Base-by-base conservation (phyloP, 2,329 filamentous ascomycete species). In the Esteya vermicola region DNA sequence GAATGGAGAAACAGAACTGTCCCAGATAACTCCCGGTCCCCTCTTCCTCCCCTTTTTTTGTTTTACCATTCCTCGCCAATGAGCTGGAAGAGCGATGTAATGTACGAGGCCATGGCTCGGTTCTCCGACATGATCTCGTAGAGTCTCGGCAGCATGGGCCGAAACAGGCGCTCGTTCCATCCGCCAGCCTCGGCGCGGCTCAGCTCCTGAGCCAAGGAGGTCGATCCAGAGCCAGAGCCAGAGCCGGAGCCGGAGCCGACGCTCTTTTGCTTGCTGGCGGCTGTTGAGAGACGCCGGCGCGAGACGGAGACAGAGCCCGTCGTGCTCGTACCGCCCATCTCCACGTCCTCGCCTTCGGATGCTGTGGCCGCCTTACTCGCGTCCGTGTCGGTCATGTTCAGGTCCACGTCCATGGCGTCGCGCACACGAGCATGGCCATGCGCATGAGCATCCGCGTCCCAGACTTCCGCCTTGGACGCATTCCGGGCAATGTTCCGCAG, bases 401-500 rank as follows among this genome's bases (percentile, higher is more conserved):
- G n/a, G n/a, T n/a, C n/a, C n/a, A n/a, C n/a, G n/a, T n/a, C n/a
- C n/a, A n/a, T n/a, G n/a, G n/a, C n/a, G n/a, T n/a, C n/a, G n/a
- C n/a, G n/a, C n/a, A n/a, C n/a, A n/a, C n/a, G n/a, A n/a, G n/a
- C n/a, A n/a, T n/a, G n/a, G n/a, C n/a, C n/a, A n/a, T n/a, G n/a
- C n/a, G n/a, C n/a, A n/a, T n/a, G n/a, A n/a, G n/a, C n/a, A n/a
- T n/a, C n/a, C n/a, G n/a, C n/a, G n/a, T n/a, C n/a, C n/a, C n/a
- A n/a, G n/a, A n/a, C 25, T 38, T 72, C 68, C 9, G 72, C 77
- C 63, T 77, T 78, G 50, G 68, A 60, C 16, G 76, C 63, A 50
- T 80, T 82, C 47, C 68, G 70, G 12, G 83, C 83, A 45, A 91
- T 74, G 54, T 91, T 91, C 23, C 84, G 73, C 34, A 91, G 67